These are phyloP conservation scores for Excoecaria agallocha DNA, from an alignment of 345 rosid genomes.

Conservation along the genomic window DNA sequence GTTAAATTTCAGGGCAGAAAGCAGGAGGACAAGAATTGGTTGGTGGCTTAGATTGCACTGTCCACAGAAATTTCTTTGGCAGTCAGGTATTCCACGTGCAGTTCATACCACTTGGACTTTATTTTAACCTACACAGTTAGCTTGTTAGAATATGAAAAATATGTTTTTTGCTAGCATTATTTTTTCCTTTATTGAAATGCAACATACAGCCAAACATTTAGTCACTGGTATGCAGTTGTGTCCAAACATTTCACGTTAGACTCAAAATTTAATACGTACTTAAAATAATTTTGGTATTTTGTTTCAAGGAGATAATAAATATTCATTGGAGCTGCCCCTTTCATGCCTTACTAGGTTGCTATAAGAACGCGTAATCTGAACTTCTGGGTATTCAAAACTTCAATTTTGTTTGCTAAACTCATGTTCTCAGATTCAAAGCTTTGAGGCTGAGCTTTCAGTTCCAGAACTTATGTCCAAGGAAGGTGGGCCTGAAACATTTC, in stretches of 20 bases:
- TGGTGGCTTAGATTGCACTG: constrained; percentile 87
- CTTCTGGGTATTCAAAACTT: neutral
- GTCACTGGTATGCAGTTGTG: neutral
- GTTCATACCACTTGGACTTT: neutral
- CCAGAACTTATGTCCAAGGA: constrained; percentile 71
- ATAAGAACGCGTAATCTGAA: neutral
- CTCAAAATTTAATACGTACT: neutral
- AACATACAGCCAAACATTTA: neutral
- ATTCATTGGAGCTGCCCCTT: neutral
- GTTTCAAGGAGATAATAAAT: neutral
- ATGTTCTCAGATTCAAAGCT: constrained; percentile 71
- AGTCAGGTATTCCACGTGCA: constrained; percentile 59
- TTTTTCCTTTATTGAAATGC: neutral
- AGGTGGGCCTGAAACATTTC: constrained; percentile 83
- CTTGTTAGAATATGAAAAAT: neutral
- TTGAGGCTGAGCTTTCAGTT: constrained; percentile 79
- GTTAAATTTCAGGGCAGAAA: constrained; percentile 72
- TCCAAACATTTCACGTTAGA: neutral
- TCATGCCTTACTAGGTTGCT: neutral
- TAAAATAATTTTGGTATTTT: neutral
- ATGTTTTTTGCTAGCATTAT: too few species aligned
- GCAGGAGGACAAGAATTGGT: constrained; percentile 84
- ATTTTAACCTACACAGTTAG: neutral
- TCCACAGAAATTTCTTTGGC: constrained; percentile 87
- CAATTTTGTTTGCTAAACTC: neutral